Conservation (phyloP, 345 rosid species). For the Garcia nutans region DNA sequence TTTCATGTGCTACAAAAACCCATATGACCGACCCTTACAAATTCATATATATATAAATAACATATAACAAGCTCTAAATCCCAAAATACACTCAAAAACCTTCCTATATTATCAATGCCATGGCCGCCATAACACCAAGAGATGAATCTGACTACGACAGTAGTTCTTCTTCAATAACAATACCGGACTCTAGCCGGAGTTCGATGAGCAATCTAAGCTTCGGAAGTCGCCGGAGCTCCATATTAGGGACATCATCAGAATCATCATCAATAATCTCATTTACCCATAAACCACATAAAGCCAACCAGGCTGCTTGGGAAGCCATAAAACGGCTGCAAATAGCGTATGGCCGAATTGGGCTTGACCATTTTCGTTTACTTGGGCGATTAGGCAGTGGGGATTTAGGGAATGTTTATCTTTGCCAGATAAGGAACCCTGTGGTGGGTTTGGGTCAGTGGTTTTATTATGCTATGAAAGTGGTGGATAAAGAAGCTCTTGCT, state of each 20-base stretch:
- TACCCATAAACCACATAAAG: slow-evolving; percentile 83
- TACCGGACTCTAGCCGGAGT: slow-evolving; percentile 78
- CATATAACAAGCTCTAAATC: slow-evolving; percentile 15
- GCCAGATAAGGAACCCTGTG: slow-evolving; percentile 71
- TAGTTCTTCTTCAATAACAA: slow-evolving; percentile 53
- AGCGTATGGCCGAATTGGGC: slow-evolving; percentile 63
- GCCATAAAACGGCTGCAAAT: slow-evolving; percentile 64
- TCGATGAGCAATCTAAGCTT: slow-evolving; percentile 84
- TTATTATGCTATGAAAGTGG: slow-evolving; percentile 87
- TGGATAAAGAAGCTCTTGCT: slow-evolving; percentile 86
- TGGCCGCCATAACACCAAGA: slow-evolving; percentile 45
- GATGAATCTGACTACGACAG: slow-evolving; percentile 66
- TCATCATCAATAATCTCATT: slow-evolving; percentile 26
- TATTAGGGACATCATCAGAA: slow-evolving; percentile 47
- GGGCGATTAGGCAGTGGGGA: slow-evolving; percentile 90
- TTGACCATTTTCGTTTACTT: slow-evolving; percentile 76
- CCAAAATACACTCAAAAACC: neutral
- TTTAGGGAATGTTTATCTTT: slow-evolving; percentile 85
- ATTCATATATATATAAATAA: slow-evolving; percentile 31
- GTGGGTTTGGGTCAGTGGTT: slow-evolving; percentile 53
- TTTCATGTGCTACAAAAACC: slow-evolving; percentile 11
- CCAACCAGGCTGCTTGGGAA: slow-evolving; percentile 85
- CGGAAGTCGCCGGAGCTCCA: slow-evolving; percentile 73
- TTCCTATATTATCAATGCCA: slow-evolving; percentile 14
- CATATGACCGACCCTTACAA: slow-evolving; percentile 2